Conservation (phyloP, 768 basidiomycete species). For the Gyrodon lividus region DNA sequence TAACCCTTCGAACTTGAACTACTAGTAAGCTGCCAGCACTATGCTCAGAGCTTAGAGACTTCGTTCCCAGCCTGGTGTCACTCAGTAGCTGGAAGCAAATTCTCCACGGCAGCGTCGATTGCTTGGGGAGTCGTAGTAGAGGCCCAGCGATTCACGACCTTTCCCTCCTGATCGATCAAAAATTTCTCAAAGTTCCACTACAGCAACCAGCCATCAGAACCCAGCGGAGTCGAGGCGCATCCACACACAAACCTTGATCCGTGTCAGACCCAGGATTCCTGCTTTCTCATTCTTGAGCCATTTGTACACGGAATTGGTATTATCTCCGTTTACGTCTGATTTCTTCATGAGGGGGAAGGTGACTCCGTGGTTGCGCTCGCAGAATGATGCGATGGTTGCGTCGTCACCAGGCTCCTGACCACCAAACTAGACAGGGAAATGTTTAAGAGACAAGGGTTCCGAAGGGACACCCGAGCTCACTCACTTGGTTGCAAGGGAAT, state of each 20-base stretch:
- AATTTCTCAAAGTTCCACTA: constrained; percentile 95
- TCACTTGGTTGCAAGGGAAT: constrained; percentile 89
- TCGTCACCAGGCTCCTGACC: constrained; percentile 85
- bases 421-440: constrained; percentile 55
- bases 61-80: constrained; percentile 13
- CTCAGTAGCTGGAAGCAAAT: constrained; percentile 42
- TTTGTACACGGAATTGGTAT: constrained; percentile 79
- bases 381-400: constrained; percentile 70
- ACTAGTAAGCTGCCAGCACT: not conserved
- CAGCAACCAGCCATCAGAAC: not conserved
- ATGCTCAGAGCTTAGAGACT: constrained; percentile 14
- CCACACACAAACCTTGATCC: constrained; percentile 64
- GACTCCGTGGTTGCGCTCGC: constrained; percentile 82
- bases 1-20: not conserved
- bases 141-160: constrained; percentile 73
- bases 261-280: constrained; percentile 64
- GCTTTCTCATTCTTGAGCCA: constrained; percentile 83
- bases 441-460: not conserved
- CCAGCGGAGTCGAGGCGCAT: not conserved
- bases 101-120: constrained; percentile 63
- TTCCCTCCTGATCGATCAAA: constrained; percentile 74
- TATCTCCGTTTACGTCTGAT: constrained; percentile 88
- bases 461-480: not conserved
- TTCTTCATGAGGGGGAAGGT: constrained; percentile 91
- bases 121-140: constrained; percentile 69